A percentile compares a stretch with the other conserved stretches of the same genome.
These are phyloP conservation scores for Uronychia setigera DNA, from an alignment of 73 alveolate genomes.

Conservation along the genomic window DNA sequence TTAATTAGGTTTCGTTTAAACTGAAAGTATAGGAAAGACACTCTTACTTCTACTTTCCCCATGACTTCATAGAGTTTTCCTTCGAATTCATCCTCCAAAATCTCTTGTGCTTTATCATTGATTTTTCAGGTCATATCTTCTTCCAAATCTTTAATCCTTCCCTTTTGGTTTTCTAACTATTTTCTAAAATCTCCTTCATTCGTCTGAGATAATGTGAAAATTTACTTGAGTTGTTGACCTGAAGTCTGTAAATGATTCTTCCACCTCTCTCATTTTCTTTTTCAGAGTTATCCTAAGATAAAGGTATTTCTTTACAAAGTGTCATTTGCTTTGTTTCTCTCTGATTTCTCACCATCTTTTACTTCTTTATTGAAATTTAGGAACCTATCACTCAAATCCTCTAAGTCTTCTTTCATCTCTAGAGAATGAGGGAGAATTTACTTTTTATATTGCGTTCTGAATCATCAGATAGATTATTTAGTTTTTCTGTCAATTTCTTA, in stretches of 20 bases:
- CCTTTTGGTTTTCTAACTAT: not conserved
- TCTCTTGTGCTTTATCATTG: not conserved
- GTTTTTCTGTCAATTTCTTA: not conserved
- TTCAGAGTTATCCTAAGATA: not conserved
- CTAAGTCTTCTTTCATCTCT: not conserved
- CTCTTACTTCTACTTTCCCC: not conserved
- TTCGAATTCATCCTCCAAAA: not conserved
- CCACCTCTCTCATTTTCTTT: not conserved
- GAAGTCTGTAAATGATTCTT: not conserved
- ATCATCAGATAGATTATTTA: not conserved
- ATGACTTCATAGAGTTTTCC: not conserved
- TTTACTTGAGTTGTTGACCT: not conserved
- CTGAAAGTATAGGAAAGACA: not conserved
- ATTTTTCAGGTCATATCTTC: not conserved
- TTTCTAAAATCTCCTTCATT: not conserved
- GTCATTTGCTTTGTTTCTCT: not conserved
- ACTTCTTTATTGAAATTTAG: not conserved
- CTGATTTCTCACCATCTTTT: not conserved
- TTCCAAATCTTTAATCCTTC: not conserved
- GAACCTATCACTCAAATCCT: not conserved
- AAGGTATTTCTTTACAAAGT: not conserved
- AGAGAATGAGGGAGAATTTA: too few relatives aligned
- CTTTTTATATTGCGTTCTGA: not conserved
- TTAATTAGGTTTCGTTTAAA: not conserved
- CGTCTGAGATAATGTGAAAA: not conserved